phyloP scores from a whole-genome alignment of 2,329 filamentous ascomycete genomes.

The Furcasterigmium furcatum region DNA sequence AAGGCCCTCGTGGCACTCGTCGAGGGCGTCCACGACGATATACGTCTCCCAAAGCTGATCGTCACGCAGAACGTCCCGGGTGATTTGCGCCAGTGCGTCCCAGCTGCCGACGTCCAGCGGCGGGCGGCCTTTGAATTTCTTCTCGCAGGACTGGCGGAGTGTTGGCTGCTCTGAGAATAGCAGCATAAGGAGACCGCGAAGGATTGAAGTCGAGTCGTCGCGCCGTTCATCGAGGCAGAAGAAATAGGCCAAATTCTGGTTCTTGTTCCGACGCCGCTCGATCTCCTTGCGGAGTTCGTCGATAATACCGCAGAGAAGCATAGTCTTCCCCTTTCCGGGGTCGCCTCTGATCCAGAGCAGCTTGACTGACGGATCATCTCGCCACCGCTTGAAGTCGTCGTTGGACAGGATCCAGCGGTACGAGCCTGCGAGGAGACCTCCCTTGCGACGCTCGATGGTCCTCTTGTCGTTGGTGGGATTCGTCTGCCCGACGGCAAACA shows the following conservation, averaged over 20 bases:
- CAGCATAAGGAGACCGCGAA: constrained; percentile 38
- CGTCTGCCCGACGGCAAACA: constrained; percentile 10
- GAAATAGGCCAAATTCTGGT: constrained; percentile 21
- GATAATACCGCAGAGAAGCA: constrained; percentile 24
- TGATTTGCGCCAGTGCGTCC: not conserved
- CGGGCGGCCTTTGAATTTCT: not conserved
- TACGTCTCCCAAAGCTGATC: constrained; percentile 7
- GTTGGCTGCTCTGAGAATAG: constrained; percentile 27
- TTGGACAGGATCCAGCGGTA: constrained; percentile 30
- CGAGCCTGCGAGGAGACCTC: constrained; percentile 19
- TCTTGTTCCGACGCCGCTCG: no score
- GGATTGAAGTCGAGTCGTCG: constrained; percentile 32
- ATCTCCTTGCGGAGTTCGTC: constrained; percentile 15
- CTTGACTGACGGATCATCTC: constrained; percentile 11
- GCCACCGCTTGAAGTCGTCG: constrained; percentile 20
- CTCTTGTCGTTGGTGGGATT: not conserved
- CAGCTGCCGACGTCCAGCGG: not conserved
- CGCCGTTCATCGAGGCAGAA: constrained; percentile 34
- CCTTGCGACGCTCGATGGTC: constrained; percentile 17
- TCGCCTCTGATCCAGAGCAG: constrained; percentile 30
- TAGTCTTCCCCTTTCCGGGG: constrained; percentile 32
- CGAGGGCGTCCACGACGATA: constrained; percentile 22
- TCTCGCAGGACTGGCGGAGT: constrained; percentile 13
- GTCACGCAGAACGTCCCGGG: not conserved
- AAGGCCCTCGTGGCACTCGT: constrained; percentile 14